Percentiles rank a stretch among this genome's conserved stretches.
These are phyloP conservation scores for Thelephora terrestris DNA, from an alignment of 1,284 basidiomycete genomes.

Conservation along the genomic window DNA sequence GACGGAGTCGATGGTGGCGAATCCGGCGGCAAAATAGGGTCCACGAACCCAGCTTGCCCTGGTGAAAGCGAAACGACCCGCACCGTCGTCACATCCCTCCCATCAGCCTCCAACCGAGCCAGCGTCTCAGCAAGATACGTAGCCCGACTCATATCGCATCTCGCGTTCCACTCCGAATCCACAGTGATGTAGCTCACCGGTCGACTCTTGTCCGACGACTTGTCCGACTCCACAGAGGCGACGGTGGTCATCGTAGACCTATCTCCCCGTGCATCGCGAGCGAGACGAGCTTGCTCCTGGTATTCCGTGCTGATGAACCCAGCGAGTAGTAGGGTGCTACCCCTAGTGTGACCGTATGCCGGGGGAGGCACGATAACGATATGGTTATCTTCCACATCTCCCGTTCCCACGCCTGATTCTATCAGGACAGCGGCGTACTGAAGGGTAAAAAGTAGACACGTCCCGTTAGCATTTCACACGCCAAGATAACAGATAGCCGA, in stretches of 20 bases:
- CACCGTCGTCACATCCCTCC: constrained; percentile 24
- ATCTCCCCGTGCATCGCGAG: constrained; percentile 10
- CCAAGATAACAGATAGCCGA: no score
- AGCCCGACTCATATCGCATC: constrained; percentile 42
- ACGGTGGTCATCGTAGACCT: constrained; percentile 19
- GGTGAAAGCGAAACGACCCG: constrained; percentile 28
- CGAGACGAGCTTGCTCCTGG: constrained; percentile 26
- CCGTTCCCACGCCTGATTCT: constrained; percentile 57
- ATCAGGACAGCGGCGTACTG: constrained; percentile 55
- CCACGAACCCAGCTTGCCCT: no score
- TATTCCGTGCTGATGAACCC: constrained; percentile 42
- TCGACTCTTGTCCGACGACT: constrained; percentile 23
- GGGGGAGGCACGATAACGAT: constrained; percentile 61
- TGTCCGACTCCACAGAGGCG: constrained; percentile 11
- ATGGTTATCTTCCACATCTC: constrained; percentile 59
- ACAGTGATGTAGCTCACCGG: constrained; percentile 44
- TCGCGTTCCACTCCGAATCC: constrained; percentile 48
- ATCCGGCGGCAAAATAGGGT: no score
- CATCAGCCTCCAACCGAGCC: constrained; percentile 32
- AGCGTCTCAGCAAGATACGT: constrained; percentile 46
- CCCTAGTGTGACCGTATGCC: constrained; percentile 61
- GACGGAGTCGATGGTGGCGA: no score
- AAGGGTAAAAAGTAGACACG: no score
- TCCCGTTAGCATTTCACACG: no score
- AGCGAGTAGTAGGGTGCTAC: constrained; percentile 50